Conservation (phyloP, 768 basidiomycete genomes). For the Harrya chromipes region DNA sequence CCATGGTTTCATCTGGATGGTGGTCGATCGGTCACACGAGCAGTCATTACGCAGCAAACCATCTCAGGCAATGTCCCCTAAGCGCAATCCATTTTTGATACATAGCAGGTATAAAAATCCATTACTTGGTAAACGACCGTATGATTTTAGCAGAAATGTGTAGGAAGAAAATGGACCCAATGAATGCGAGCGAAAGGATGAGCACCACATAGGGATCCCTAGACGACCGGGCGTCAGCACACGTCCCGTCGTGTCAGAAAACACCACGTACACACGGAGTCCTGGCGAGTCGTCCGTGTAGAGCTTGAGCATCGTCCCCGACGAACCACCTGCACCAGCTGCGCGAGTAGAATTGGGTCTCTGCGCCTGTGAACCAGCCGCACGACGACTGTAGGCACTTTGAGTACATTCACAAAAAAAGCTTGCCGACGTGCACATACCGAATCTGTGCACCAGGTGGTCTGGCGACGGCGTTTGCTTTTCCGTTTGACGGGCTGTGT, state of each 20-base stretch:
- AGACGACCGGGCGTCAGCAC: slow-evolving; percentile 4
- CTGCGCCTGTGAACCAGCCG: slow-evolving; percentile 58
- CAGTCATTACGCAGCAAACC: too few species aligned
- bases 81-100: too few species aligned
- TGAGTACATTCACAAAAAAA: background rate
- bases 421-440: slow-evolving; percentile 39
- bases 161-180: slow-evolving; percentile 98
- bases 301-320: slow-evolving; percentile 97
- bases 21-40: slow-evolving; percentile 13
- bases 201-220: slow-evolving; percentile 98
- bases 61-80: too few species aligned
- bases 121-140: slow-evolving; percentile 81
- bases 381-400: slow-evolving; percentile 56
- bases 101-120: slow-evolving; percentile 9
- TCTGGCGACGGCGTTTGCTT: slow-evolving; percentile 54
- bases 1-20: slow-evolving; percentile 14
- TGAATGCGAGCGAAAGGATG: slow-evolving; percentile 93
- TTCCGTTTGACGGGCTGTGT: slow-evolving; percentile 39
- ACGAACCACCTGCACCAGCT: slow-evolving; percentile 93
- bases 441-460: slow-evolving; percentile 82
- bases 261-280: slow-evolving; percentile 82
- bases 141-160: slow-evolving; percentile 96
- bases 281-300: slow-evolving; percentile 99
- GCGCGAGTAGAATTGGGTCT: slow-evolving; percentile 86
- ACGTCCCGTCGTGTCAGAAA: background rate